Conservation (phyloP, 2,329 filamentous ascomycete species). For the Arthrobotrys entomopaga region DNA sequence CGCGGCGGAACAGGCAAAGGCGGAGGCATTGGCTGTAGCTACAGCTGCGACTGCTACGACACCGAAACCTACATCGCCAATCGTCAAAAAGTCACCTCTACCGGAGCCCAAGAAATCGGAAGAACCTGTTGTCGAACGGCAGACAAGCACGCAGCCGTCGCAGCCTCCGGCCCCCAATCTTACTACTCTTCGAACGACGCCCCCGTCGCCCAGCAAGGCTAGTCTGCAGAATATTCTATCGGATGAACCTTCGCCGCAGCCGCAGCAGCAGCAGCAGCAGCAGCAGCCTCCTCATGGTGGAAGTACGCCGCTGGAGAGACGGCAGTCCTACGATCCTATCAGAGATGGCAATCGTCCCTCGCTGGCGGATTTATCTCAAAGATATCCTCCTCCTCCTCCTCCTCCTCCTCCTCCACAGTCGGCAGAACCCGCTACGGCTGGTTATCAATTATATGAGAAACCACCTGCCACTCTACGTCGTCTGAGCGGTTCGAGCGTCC, state of each 20-base stretch:
- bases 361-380: slow-evolving; percentile 25
- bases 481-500: slow-evolving; percentile 33
- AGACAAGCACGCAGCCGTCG: not conserved
- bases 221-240: slow-evolving; percentile 47
- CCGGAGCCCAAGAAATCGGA: slow-evolving; percentile 19
- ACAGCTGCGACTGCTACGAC: not conserved
- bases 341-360: slow-evolving; percentile 25
- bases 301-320: slow-evolving; percentile 30
- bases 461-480: slow-evolving; percentile 34
- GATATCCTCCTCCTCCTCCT: slow-evolving; percentile 38
- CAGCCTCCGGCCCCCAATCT: slow-evolving; percentile 23
- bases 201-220: slow-evolving; percentile 47
- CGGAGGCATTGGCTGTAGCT: not conserved
- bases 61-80: slow-evolving; percentile 31
- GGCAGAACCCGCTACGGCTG: slow-evolving; percentile 22
- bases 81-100: slow-evolving; percentile 10
- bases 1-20: slow-evolving; percentile 21
- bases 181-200: slow-evolving; percentile 44
- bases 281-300: not conserved
- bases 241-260: slow-evolving; percentile 28
- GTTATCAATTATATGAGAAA: slow-evolving; percentile 46
- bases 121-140: slow-evolving; percentile 17
- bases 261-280: too few species aligned
- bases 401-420: slow-evolving; percentile 38
- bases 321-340: slow-evolving; percentile 45